Base-by-base conservation (phyloP, 495 filamentous ascomycete genomes). In the Xylaria venustula region DNA sequence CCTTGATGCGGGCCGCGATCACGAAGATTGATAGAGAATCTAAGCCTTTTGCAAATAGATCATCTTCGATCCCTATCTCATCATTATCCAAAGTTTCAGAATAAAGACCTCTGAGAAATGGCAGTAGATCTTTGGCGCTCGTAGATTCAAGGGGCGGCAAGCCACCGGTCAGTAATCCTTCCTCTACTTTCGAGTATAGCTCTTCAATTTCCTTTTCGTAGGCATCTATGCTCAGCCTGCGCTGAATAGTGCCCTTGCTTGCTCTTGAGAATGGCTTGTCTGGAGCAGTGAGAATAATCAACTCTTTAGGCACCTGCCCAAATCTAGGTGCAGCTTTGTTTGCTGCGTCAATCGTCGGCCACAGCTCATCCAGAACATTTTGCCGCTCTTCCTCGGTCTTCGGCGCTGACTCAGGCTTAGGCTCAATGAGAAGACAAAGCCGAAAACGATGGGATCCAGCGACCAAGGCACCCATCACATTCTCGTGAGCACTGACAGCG, bases 371-470 rank as follows among this genome's bases (percentile, higher is more conserved):
- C 22, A 68, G 4, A 0, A 41, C 9, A 0, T 15, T 28, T 11
- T 12, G 22, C 12, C 26, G 15, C 11, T 45, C 49, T 1, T 61
- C 50, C 1, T 54, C 44, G 19, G 20, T 54, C 25, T 41, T 23
- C 1, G 47, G 47, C 11, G 14, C 23, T 7, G 30, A 37, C 3
- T 52, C 9, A 49, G 58, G 25, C 49, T 54, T 32, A n/a, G 64
- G 68, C 58, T 87, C 83, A 9, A 87, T 40, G 3, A 87, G 52
- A 20, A 84, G 57, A 3, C 71, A 74, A 1, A 79, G 64, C 20
- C 79, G 75, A 61, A 80, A 80, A 25, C 74, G 67, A 19, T 73
- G 71, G 7, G 74, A 61, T 3, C 83, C 83, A 9, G 79, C 71
- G 6, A 85, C 61, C 5, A 83, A 58, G 0, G 73, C 79, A 7